Percentiles rank a stretch among this genome's conserved stretches.
phyloP scores from a whole-genome alignment of 768 basidiomycete genomes.

The Phaffia tasmanica region DNA sequence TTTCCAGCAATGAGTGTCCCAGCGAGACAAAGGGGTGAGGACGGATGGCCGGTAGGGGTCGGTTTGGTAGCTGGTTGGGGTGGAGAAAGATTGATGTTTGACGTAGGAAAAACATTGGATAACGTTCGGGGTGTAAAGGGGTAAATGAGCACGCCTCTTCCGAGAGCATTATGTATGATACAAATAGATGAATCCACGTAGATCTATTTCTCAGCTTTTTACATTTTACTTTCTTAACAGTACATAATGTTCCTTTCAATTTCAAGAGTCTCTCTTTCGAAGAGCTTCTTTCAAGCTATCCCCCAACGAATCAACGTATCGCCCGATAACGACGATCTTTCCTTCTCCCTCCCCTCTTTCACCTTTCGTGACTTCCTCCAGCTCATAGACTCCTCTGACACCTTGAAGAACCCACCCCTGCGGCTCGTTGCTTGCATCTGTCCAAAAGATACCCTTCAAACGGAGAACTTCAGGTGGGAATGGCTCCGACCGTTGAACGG shows the following conservation, averaged over 20 bases:
- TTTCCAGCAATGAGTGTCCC: constrained; percentile 73
- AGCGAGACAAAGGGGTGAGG: constrained; percentile 39
- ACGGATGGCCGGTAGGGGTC: constrained; percentile 72
- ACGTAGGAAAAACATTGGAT: constrained; percentile 27
- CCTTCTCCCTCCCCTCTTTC: neutral
- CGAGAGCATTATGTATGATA: too few species aligned
- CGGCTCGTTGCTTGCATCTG: constrained; percentile 14
- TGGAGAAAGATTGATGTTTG: constrained; percentile 33
- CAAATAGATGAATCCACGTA: too few species aligned
- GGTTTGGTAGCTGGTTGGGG: constrained; percentile 87
- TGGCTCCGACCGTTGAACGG: constrained; percentile 38
- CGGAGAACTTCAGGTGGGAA: constrained; percentile 51
- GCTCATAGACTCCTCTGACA: constrained; percentile 80
- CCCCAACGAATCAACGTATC: neutral
- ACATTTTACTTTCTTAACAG: too few species aligned
- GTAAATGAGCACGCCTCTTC: too few species aligned
- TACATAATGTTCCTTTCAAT: too few species aligned
- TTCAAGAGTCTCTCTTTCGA: too few species aligned
- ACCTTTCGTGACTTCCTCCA: constrained; percentile 36
- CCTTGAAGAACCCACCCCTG: constrained; percentile 71
- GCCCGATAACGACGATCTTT: constrained; percentile 20
- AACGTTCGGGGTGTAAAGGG: neutral
- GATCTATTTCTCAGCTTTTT: too few species aligned
- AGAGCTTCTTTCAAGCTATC: too few species aligned
- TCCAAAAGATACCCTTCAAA: constrained; percentile 68